Conservation (phyloP, 1,284 basidiomycete species). For the Ganoderma boninense region DNA sequence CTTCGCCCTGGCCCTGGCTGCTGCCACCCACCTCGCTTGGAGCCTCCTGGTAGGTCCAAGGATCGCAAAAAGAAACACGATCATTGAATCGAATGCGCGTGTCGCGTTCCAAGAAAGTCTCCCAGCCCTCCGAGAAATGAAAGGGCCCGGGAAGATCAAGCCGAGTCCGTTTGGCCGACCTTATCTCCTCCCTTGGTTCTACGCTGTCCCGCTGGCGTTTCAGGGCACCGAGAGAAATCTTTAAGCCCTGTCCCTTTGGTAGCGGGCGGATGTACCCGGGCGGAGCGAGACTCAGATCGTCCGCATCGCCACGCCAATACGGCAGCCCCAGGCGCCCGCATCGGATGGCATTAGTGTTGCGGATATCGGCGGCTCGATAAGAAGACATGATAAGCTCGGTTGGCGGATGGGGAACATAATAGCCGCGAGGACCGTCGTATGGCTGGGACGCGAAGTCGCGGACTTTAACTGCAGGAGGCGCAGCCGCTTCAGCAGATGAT, state of each 20-base stretch:
- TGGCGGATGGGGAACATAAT: conserved; percentile 37
- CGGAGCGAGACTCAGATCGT: not conserved
- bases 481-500: conserved; percentile 13
- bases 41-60: not conserved
- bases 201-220: conserved; percentile 24
- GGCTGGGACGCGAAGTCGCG: conserved; percentile 39
- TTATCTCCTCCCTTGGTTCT: not conserved
- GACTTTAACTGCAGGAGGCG: conserved; percentile 31
- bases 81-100: not conserved
- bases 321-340: conserved; percentile 28
- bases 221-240: conserved; percentile 24
- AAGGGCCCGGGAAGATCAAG: not conserved
- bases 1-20: not conserved
- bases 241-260: conserved; percentile 11
- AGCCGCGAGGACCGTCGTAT: conserved; percentile 35
- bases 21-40: not conserved
- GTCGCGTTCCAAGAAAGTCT: not conserved
- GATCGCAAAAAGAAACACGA: not conserved
- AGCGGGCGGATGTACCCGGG: conserved; percentile 27
- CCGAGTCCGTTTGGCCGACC: not conserved
- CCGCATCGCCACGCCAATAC: conserved; percentile 25
- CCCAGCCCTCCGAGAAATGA: not conserved
- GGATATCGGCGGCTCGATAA: conserved; percentile 33
- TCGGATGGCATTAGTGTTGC: conserved; percentile 29
- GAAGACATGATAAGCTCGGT: conserved; percentile 30